Evolutionary conservation across 2,329 filamentous ascomycete species (phyloP), one percentile per base, ranked within the genome.

Genomic region (Celoporthe dispersa): DNA sequence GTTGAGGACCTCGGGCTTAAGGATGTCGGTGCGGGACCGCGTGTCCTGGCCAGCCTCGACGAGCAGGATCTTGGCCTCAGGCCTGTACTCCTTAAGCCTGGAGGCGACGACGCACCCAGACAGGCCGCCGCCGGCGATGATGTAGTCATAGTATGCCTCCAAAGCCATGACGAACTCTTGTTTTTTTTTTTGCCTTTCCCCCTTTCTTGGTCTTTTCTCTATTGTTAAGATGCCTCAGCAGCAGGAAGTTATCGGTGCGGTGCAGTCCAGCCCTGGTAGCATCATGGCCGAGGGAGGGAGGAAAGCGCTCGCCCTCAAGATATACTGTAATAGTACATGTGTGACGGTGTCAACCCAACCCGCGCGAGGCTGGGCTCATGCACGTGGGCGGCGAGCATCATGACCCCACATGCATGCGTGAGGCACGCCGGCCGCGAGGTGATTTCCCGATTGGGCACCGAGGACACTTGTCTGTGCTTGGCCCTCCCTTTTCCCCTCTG

Each of bases 31-130:
- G 7, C 75, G 73, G 31, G 73, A 71, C 39, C 74, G 76, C 4
- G 75, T 75, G 65, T 80, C 77, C 19, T 73, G 72, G 1, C 81
- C 81, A 19, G 79, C 81, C 74, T 83, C 81, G 28, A 83, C 74
- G 14, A 83, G 73, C 53, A 82, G 70, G 5, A 83, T 79, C 1
- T 76, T 79, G 19, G 73, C 74, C n/a, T 71, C 73, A 28, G 77
- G 75, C 33, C 64, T 66, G 2, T 72, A 71, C 62, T 71, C 65
- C 22, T 61, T 53, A 1, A 83, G 75, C 7, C 80, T 74, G 62
- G 77, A 79, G 0, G 80, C 78, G 7, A 81, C 68, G 31, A 81
- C 79, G 11, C 78, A 77, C 25, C 80, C 59, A 25, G 59, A 35
- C 59, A 39, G 59, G 35, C 59, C 59, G 35, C 59, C 59, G n/a